phyloP scores from a whole-genome alignment of 108 stramenopile genomes.

The Stephanodiscus minutulus region DNA sequence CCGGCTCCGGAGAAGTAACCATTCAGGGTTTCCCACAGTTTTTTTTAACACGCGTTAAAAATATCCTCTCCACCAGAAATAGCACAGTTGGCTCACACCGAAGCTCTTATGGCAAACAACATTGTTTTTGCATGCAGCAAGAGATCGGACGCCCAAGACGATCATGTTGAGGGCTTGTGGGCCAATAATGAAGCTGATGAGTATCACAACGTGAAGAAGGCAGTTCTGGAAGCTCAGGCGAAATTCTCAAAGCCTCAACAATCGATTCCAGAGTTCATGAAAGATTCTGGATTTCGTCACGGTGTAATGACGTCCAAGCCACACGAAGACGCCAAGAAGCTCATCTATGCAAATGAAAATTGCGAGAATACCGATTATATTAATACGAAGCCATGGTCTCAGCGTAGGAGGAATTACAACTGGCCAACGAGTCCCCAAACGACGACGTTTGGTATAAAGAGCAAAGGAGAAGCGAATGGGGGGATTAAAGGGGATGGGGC shows the following conservation, averaged over 20 bases:
- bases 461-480: constrained; percentile 25
- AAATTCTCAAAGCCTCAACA: constrained; percentile 49
- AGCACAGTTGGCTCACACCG: too few species aligned
- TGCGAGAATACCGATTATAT: constrained; percentile 44
- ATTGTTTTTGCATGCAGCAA: constrained; percentile 18
- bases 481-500: constrained; percentile 32
- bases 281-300: constrained; percentile 35
- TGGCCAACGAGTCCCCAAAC: constrained; percentile 50
- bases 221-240: constrained; percentile 16
- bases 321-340: constrained; percentile 50
- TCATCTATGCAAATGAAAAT: constrained; percentile 56
- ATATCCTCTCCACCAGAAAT: too few species aligned
- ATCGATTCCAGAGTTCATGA: constrained; percentile 53
- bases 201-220: constrained; percentile 14
- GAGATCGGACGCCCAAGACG: not conserved
- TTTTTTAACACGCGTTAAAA: too few species aligned
- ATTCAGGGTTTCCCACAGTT: too few species aligned
- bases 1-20: too few species aligned
- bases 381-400: constrained; percentile 59
- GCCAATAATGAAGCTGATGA: constrained; percentile 15
- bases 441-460: constrained; percentile 33
- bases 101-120: constrained; percentile 1
- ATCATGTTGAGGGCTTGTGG: constrained; percentile 36
- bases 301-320: constrained; percentile 48
- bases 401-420: constrained; percentile 61